Evolutionary conservation across 2,329 filamentous ascomycete genomes (phyloP).

Genomic region (Lachnellula cervina): DNA sequence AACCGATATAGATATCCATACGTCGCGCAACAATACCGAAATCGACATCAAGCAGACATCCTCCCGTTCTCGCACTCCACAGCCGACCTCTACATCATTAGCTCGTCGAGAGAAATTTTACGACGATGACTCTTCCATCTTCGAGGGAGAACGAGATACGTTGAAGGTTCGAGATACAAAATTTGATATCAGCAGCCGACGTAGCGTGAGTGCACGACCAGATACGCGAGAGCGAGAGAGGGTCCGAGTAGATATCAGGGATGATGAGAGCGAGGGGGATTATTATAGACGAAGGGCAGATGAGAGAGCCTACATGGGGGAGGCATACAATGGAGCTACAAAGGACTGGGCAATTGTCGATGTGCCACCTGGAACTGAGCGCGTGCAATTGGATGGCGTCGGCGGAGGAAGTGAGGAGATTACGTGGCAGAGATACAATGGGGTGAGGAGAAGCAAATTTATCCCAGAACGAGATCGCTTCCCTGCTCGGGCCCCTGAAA

Average conservation of each 20-base stretch:
- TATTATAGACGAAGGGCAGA: slow-evolving; percentile 64
- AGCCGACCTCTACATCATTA: slow-evolving; percentile 9
- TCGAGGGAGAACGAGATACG: slow-evolving; percentile 41
- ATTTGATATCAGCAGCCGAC: slow-evolving; percentile 21
- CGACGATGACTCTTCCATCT: slow-evolving; percentile 64
- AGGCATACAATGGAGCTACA: slow-evolving; percentile 69
- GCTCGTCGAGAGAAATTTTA: slow-evolving; percentile 39
- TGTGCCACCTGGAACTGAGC: slow-evolving; percentile 76
- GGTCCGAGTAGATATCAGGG: slow-evolving; percentile 17
- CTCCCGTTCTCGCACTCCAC: slow-evolving; percentile 17
- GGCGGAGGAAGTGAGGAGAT: slow-evolving; percentile 73
- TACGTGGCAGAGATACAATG: slow-evolving; percentile 74
- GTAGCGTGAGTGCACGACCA: slow-evolving; percentile 27
- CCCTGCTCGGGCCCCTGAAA: slow-evolving; percentile 6
- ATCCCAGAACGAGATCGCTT: slow-evolving; percentile 57
- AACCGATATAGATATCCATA: slow-evolving; percentile 58
- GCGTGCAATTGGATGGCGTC: slow-evolving; percentile 74
- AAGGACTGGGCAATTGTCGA: slow-evolving; percentile 79
- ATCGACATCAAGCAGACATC: slow-evolving; percentile 44
- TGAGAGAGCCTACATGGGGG: slow-evolving; percentile 65
- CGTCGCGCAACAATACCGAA: slow-evolving; percentile 50
- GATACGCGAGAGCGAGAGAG: slow-evolving; percentile 2
- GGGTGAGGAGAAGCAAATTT: slow-evolving; percentile 70
- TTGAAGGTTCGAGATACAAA: slow-evolving; percentile 34
- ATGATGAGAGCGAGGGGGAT: slow-evolving; percentile 48